Evolutionary conservation across 805 yeast genomes (phyloP), one percentile per base, ranked within the genome.

Genomic region (Grigorovia yakushimaensis): DNA sequence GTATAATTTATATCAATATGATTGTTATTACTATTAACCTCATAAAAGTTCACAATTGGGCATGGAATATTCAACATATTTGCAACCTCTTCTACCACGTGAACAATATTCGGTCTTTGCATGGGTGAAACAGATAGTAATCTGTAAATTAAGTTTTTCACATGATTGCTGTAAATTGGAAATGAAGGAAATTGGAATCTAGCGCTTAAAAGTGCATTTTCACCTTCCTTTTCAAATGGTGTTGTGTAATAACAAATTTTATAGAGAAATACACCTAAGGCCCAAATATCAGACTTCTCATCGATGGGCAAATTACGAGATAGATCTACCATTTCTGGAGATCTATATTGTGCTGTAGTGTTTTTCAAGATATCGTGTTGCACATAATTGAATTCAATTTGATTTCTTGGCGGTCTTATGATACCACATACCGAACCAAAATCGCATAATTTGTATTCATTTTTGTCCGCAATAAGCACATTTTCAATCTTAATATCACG

Each of bases 271-370:
- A 84, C 77, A 11, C 95, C 95, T 35, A 85, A 61, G 0, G 94
- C 95, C 95, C 95, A 85, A 20, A 85, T 76, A 61, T 85, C 95
- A 45, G 87, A 78, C 62, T 85, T 85, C 60, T 85, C 93, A 64
- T 84, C 85, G 44, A 85, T 79, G 11, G 91, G 83, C 48, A 76
- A 73, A 3, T 86, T 80, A 49, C 77, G 73, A 44, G 77, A 73
- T 33, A 85, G 68, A 58, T 85, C 91, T 27, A 85, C 69, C 93
- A 85, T 85, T 64, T 85, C 95, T 3, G 95, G 95, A 4, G 88
- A 72, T 53, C 94, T 71, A 60, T 85, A 85, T 59, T 85, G 95
- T 0, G 94, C 89, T 0, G 95, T 85, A 1, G 95, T 85, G 63
- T 84, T 84, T 48, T 77, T 81, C 74, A 84, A 66, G 39, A 85